Base-by-base conservation (phyloP, 768 basidiomycete species). In the Serendipita indica region DNA sequence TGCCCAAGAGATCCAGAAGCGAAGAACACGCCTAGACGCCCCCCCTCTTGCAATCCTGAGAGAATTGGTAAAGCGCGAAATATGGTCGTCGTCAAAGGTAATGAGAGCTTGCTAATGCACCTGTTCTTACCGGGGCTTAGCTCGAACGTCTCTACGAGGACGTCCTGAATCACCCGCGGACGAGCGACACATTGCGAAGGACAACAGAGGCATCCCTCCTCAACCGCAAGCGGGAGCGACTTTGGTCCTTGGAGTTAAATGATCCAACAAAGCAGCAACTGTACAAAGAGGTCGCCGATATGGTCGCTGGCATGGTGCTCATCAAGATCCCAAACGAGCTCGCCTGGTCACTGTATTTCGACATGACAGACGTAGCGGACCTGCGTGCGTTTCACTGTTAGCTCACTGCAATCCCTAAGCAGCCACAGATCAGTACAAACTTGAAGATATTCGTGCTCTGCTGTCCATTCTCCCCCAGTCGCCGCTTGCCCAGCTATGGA, bases 301-400 rank as follows among this genome's bases (percentile, higher is more conserved):
- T 96, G 32, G 76, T 88, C 1, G 73, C 79, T 14, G 92, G 91
- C 2, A 79, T 82, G 30, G 77, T 96, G 2, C 70, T 94, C 3
- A 73, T 99, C 18, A 73, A 75, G 14, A 77, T 92, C 6, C 78
- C 81, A 0, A 85, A 96, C 64, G 84, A 89, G 65, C 67, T 83
- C 25, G 90, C 87, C 0, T 99, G 96, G 94, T 74, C 71, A 27
- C 68, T 86, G 2, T 81, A 76, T 61, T 73, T 97, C 41, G 89
- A 98, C 65, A 77, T 80, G 61, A 78, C 73, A 58, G 84, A 98
- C 66, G 76, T 72, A 35, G 80, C 79, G 27, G 74, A 74, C 3
- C 73, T 88, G 5, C 77, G 90, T 89, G 65, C 65, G 79, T 69
- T n/a, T 43, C 7, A 43, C 27, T 5, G 41, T 25, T n/a, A 7